Evolutionary conservation across 2,329 filamentous ascomycete genomes (phyloP).

Genomic region (Clarireedia monteithiana): DNA sequence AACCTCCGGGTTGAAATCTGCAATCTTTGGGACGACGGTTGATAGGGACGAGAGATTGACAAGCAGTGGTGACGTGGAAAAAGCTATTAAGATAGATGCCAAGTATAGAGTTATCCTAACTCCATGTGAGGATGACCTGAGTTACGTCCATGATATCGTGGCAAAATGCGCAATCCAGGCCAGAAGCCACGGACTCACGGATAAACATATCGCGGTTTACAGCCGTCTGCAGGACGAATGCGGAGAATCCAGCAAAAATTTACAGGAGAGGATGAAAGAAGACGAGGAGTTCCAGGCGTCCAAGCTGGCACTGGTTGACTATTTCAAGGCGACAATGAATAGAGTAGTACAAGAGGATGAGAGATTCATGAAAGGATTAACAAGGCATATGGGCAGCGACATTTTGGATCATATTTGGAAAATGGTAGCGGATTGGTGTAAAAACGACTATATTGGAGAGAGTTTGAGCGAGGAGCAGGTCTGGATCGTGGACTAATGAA

Average conservation of each 20-base stretch:
- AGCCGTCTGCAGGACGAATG: neutral
- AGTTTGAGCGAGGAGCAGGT: constrained; percentile 2
- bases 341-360: neutral
- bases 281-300: constrained; percentile 7
- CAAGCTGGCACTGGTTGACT: neutral
- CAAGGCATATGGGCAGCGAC: neutral
- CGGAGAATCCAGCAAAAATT: neutral
- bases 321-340: constrained; percentile 4
- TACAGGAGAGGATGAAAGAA: neutral
- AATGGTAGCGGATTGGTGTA: constrained; percentile 2
- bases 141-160: constrained; percentile 5
- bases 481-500: constrained; percentile 8
- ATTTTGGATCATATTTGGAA: constrained; percentile 1
- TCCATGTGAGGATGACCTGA: neutral
- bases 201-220: constrained; percentile 2
- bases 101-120: neutral
- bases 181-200: neutral
- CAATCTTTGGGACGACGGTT: neutral
- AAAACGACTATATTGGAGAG: constrained; percentile 7
- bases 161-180: constrained; percentile 1
- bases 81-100: neutral
- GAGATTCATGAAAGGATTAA: neutral
- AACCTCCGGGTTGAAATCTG: neutral
- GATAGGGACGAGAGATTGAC: too few species aligned
- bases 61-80: neutral